Evolutionary conservation across 164 flowering plant species (phyloP).

Genomic region (Magnolia changhungtana): DNA sequence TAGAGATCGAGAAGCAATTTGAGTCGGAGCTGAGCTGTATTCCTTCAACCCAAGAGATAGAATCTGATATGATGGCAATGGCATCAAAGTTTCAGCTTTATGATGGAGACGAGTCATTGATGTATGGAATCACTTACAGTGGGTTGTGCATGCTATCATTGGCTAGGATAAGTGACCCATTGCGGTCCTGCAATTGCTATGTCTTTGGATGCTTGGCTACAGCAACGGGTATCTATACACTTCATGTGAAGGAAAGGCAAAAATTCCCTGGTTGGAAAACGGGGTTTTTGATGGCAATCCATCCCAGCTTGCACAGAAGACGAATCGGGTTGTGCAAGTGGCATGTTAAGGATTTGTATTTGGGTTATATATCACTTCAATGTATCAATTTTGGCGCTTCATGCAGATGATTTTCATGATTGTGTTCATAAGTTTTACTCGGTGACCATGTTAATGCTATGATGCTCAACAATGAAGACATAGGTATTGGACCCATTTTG

Average conservation of each 20-base stretch:
- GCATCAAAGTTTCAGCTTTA: slow-evolving; percentile 25
- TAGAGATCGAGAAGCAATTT: slow-evolving; percentile 58
- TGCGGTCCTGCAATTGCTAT: slow-evolving; percentile 68
- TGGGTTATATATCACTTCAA: slow-evolving; percentile 82
- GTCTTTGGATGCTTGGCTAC: slow-evolving; percentile 60
- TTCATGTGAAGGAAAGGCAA: slow-evolving; percentile 80
- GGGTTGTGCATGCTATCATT: slow-evolving; percentile 77
- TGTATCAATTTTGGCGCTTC: slow-evolving; percentile 52
- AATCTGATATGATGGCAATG: slow-evolving; percentile 36
- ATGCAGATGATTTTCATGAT: not conserved
- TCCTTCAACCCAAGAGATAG: slow-evolving; percentile 51
- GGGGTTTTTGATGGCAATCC: slow-evolving; percentile 72
- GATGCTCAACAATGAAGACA: too few species aligned
- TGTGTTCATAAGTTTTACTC: too few species aligned
- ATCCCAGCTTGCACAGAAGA: slow-evolving; percentile 72
- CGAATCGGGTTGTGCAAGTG: slow-evolving; percentile 69
- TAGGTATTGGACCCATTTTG: too few species aligned
- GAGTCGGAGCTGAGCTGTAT: slow-evolving; percentile 59
- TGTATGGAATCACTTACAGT: slow-evolving; percentile 60
- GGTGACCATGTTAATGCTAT: too few species aligned
- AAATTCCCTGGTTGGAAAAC: slow-evolving; percentile 88
- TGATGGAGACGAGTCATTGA: slow-evolving; percentile 49
- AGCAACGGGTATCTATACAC: slow-evolving; percentile 65
- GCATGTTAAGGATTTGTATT: slow-evolving; percentile 72
- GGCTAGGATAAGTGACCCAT: slow-evolving; percentile 53